Evolutionary conservation across 2,329 filamentous ascomycete species (phyloP), one percentile per base, ranked within the genome.

Genomic region (Exophiala sideris): DNA sequence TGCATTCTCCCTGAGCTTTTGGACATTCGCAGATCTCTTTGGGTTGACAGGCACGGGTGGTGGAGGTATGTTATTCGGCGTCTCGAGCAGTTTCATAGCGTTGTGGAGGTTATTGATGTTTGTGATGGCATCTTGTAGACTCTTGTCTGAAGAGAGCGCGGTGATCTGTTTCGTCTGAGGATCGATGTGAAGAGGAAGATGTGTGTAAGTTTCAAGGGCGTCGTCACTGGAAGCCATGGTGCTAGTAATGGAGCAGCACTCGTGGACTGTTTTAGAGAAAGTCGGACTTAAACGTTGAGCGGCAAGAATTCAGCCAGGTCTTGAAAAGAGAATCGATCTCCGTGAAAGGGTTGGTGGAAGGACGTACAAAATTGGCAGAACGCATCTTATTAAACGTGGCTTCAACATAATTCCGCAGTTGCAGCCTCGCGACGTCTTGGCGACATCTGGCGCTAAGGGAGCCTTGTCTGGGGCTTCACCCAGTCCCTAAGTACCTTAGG

Each of bases 1-100:
- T 66, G 90, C 92, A 53, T 81, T 82, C 70, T 97, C 94, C 69
- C 91, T 89, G 62, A 97, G 85, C 76, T 97, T 97, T 73, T 79
- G 83, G 72, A 99, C 88, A 68, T 91, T 85, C 34, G 89, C 90
- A 62, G 82, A 86, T 67, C 92, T 89, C 76, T 96, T 96, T 48
- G 90, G 91, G 78, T 96, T 95, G 58, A 96, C 86, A 56, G 91
- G 91, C 39, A 95, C 81, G 0, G 94, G 94, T 0, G 92, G 88
- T 4, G 91, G 91, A 0, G 92, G 92, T 16, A 90, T 79, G 53
- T 74, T 73, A 55, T 82, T 79, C 5, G 86, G 82, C 0, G 76
- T 74, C 42, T 83, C 79, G 63, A 90, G 81, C 51, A 73, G 72
- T 64, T 94, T 77, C 57, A 97, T 82, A 40, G 81, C 72, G 63